Evolutionary conservation across 148 eudicot genomes (phyloP), one percentile per base, ranked within the genome.

Genomic region (Amaranthus palmeri): DNA sequence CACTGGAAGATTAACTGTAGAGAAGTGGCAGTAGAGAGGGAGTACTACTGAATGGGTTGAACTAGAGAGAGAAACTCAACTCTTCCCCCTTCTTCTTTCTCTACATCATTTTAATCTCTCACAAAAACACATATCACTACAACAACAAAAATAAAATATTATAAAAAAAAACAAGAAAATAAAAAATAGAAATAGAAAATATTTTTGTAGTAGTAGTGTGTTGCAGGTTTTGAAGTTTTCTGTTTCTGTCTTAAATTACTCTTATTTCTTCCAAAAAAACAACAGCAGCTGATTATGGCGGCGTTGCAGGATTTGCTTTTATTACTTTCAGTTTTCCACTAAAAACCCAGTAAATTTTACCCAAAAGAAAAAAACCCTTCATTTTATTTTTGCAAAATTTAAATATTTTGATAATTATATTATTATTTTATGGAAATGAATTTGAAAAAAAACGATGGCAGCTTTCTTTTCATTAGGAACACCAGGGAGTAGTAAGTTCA

Each of bases 291-390:
- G 61, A 61, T 84, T 79, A 83, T 87, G 98, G 98, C 98, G 98
- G 98, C 98, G 93, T 88, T 81, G 89, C 96, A 87, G 96, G 13
- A 78, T 66, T 78, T 77, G 84, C 88, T 67, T 86, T 92, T 84
- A 91, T 84, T 91, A 84, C 86, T 42, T 69, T 59, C 66, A 53
- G 43, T 13, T 63, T 10, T 14, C 49, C 18, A 50, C 6, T 14
- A 42, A n/a, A 49, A n/a, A 62, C 8, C 52, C 3, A 72, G 43
- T 15, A 59, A 13, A 9, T 3, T 9, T n/a, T 4, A 18, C 53
- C 73, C 68, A 69, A 63, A 74, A 61, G 36, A 50, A 3, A 65
- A 5, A 58, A 42, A 51, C 52, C 52, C 52, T 64, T 52, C 40
- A 10, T 52, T 41, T 3, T 47, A 12, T 65, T 17, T 15, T 5